Base-by-base conservation (phyloP, 345 rosid genomes). In the Clarkia xantiana region DNA sequence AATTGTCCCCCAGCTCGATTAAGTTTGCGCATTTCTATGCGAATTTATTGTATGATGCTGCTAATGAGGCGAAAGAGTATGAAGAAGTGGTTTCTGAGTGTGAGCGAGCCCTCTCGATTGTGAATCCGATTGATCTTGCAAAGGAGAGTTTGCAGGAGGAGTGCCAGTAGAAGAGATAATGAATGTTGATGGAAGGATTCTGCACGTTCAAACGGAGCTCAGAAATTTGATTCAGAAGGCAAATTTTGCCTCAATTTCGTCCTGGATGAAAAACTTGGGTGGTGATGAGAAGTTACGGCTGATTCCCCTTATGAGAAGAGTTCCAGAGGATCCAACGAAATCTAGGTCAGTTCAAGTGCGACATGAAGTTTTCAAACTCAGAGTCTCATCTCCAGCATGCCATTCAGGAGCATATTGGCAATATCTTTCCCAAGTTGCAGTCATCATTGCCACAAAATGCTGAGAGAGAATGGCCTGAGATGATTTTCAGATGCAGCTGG, bases 11-110 rank as follows among this genome's bases (percentile, higher is more conserved):
- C 0, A 62, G 68, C 61, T 84, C 94, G 8, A 62, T 88, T 6
- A 89, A 84, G 65, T 82, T 79, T 50, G 68, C 80, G 0, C 80
- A 81, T 64, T 88, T 84, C 51, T 82, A 80, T 41, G 89, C 94
- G 17, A 84, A 78, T 63, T 58, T 84, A 67, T 68, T 88, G 11
- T 84, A 67, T 13, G 84, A 82, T 62, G 79, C 80, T 8, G 94
- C 97, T 9, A 81, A 58, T 20, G 88, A 88, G 1, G 77, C 78
- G 34, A 76, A 69, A 18, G 95, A 84, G 64, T 84, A 70, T 11
- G 94, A 84, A 38, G 89, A 84, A 67, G 94, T 82, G 45, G 61
- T 80, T 58, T 79, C 63, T 40, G 97, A 84, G 80, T 88, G 94
- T 47, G 84, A 84, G 20, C 75, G 93, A 11, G 93, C 89, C 9